Base-by-base conservation (phyloP, 208 protist genomes). In the Kentomonas sorsogonicus region DNA sequence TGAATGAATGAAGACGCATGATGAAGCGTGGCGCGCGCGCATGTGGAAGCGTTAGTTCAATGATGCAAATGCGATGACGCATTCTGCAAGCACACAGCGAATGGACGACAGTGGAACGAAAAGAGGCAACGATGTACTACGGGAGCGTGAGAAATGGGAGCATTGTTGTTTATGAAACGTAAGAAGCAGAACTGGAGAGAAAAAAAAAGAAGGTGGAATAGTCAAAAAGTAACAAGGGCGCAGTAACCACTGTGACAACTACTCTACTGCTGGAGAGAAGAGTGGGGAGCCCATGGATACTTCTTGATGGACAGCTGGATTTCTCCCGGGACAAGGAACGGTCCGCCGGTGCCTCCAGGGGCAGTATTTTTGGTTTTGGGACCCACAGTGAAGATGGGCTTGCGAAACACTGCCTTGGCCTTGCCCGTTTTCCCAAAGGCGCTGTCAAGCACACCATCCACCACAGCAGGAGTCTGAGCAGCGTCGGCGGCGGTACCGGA, bases 401-500 rank as follows among this genome's bases (percentile, higher is more conserved):
- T 46, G 0, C 67, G 54, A 57, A 92, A 92, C 9, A 78, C 30
- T 1, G 89, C 66, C 59, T 85, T 83, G 33, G 87, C 85, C 53
- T 89, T 92, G 4, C 85, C 85, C 0, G 72, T 88, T 53, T 92
- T 79, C n/a, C 85, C 85, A 68, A 92, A 92, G 3, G 76, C 63
- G 22, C 75, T 85, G 66, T 92, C 81, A 48, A 92, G 75, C 23
- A 71, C 23, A 20, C 85, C 85, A 20, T 54, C 31, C 0, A 82
- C 53, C 11, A 60, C 20, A 45, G 38, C 10, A 18, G 26, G 30
- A 0, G 23, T 7, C 6, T 39, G 18, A 29, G 48, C 61, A 15
- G 15, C 31, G 20, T 74, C 71, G 20, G 45, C 27, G n/a, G 48
- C 51, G 2, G 31, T 34, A 3, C 45, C 26, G 41, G 27, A 41